A percentile compares a stretch with the other conserved stretches of the same genome.
phyloP scores from a whole-genome alignment of 768 basidiomycete species.

The Chalciporus pseudorubinellus region DNA sequence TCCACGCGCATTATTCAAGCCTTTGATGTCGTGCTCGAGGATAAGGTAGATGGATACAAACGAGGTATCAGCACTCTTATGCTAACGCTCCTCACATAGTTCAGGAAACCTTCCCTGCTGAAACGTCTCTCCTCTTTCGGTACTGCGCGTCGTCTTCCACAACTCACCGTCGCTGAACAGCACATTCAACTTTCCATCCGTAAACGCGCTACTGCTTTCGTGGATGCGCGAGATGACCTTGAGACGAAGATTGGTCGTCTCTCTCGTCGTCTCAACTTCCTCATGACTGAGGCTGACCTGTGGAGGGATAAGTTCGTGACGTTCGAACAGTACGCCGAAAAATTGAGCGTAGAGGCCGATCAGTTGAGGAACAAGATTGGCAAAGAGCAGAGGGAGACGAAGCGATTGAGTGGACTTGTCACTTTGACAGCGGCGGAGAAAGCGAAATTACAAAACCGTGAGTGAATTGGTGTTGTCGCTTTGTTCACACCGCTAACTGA shows the following conservation, averaged over 20 bases:
- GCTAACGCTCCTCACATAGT: conserved; percentile 40
- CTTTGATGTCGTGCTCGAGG: conserved; percentile 82
- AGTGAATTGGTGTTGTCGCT: conserved; percentile 30
- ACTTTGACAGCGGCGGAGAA: conserved; percentile 78
- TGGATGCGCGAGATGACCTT: conserved; percentile 89
- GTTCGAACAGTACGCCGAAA: conserved; percentile 92
- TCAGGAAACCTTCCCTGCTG: conserved; percentile 85
- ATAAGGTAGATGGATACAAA: conserved; percentile 52
- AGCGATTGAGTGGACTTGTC: conserved; percentile 75
- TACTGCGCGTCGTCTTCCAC: conserved; percentile 63
- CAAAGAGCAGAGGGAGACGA: conserved; percentile 87
- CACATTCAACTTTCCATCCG: conserved; percentile 85
- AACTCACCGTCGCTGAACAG: conserved; percentile 78
- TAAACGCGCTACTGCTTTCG: conserved; percentile 90
- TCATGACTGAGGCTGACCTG: conserved; percentile 86
- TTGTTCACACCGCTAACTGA: not conserved
- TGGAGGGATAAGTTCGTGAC: conserved; percentile 95
- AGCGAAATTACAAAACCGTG: conserved; percentile 72
- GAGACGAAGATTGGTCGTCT: conserved; percentile 92
- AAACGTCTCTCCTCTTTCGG: conserved; percentile 82
- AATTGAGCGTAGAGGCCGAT: conserved; percentile 80
- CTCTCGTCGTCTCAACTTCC: conserved; percentile 81
- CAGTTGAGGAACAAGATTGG: conserved; percentile 86
- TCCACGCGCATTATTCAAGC: conserved; percentile 88
- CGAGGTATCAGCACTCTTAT: not conserved